Conservation (phyloP, 192 early-diverging fungal species). For the Entomortierella lignicola region DNA sequence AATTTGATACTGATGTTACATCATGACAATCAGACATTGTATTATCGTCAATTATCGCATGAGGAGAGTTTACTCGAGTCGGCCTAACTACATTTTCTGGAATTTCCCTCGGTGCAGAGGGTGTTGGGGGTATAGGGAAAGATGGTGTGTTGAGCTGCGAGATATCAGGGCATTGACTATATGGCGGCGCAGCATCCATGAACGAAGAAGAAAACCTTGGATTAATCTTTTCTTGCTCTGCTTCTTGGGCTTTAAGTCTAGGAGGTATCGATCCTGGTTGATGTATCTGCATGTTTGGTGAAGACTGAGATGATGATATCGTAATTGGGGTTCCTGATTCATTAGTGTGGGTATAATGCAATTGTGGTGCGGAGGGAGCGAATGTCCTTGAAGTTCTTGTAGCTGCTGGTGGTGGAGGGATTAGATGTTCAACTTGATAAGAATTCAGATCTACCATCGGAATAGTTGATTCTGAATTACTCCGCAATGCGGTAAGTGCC, state of each 20-base stretch:
- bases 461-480: background rate
- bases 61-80: background rate
- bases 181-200: slow-evolving; percentile 5
- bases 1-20: background rate
- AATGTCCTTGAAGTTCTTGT: background rate
- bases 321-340: background rate
- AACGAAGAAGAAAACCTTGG: background rate
- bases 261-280: background rate
- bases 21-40: slow-evolving; percentile 1
- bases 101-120: background rate
- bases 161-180: background rate
- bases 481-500: background rate
- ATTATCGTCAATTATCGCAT: background rate
- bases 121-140: slow-evolving; percentile 14
- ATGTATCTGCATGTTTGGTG: background rate
- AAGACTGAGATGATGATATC: background rate
- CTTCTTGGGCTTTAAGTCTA: background rate
- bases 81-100: background rate
- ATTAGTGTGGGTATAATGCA: background rate
- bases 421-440: background rate
- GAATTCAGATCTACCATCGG: background rate
- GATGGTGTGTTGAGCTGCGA: background rate
- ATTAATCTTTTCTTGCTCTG: background rate
- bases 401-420: background rate
- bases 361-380: slow-evolving; percentile 3